Conservation (phyloP, 208 protist species). For the Leishmania major region DNA sequence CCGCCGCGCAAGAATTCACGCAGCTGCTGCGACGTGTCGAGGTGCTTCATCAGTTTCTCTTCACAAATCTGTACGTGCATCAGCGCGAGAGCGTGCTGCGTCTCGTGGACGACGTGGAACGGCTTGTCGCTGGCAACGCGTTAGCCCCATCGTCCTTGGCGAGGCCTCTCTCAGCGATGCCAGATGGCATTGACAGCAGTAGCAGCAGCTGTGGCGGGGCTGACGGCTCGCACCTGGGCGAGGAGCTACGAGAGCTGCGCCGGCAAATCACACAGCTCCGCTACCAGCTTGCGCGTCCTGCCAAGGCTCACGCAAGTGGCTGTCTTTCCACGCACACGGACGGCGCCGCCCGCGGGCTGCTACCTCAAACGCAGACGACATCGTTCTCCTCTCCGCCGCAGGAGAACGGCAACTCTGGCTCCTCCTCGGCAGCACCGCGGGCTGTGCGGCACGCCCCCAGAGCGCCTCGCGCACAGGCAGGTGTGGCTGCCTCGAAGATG, state of each 20-base stretch:
- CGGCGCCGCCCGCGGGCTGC: background rate
- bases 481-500: background rate
- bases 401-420: background rate
- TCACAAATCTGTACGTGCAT: slow-evolving; percentile 31
- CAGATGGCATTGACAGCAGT: background rate
- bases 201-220: background rate
- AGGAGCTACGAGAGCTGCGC: slow-evolving; percentile 11
- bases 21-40: slow-evolving; percentile 26
- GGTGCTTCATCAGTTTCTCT: slow-evolving; percentile 32
- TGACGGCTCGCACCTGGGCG: background rate
- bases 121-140: slow-evolving; percentile 3
- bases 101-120: slow-evolving; percentile 21
- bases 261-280: slow-evolving; percentile 11
- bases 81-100: slow-evolving; percentile 28
- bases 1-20: background rate
- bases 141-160: background rate
- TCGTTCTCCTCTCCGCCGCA: no score
- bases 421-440: background rate
- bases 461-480: background rate
- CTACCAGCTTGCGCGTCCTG: slow-evolving; percentile 9
- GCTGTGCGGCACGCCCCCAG: background rate
- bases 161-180: background rate
- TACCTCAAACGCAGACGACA: background rate
- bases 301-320: background rate
- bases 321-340: background rate